Conservation (phyloP, 1,284 basidiomycete genomes). For the Tilletia indica region DNA sequence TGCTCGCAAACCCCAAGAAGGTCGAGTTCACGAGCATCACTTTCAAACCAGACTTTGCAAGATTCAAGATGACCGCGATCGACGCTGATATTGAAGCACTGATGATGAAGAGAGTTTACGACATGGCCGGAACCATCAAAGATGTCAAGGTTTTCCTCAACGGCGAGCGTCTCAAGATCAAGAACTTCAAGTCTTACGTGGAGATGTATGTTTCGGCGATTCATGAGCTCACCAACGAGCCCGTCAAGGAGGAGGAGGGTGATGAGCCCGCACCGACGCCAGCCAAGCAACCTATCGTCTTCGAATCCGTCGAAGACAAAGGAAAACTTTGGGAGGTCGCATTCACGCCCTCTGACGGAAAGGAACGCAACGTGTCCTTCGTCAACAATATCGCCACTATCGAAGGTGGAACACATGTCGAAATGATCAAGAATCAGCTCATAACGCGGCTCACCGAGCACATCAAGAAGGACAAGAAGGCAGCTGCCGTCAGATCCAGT, state of each 20-base stretch:
- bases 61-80: constrained; percentile 89
- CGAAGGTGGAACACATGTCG: constrained; percentile 95
- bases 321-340: constrained; percentile 85
- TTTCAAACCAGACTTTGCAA: constrained; percentile 85
- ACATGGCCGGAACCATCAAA: constrained; percentile 91
- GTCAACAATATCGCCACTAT: constrained; percentile 96
- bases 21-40: constrained; percentile 92
- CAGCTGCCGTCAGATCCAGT: constrained; percentile 80
- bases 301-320: constrained; percentile 70
- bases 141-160: constrained; percentile 92
- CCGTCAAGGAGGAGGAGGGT: constrained; percentile 58
- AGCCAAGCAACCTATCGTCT: constrained; percentile 76
- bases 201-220: constrained; percentile 72
- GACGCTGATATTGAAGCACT: constrained; percentile 88
- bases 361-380: constrained; percentile 88
- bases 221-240: constrained; percentile 54
- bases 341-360: constrained; percentile 85
- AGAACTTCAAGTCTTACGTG: constrained; percentile 96
- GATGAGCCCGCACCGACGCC: constrained; percentile 67
- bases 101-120: constrained; percentile 91
- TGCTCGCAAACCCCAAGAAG: constrained; percentile 76
- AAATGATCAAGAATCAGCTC: constrained; percentile 81
- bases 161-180: constrained; percentile 86
- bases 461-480: constrained; percentile 88
- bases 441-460: constrained; percentile 71